A percentile compares a stretch with the other conserved stretches of the same genome.
phyloP scores from a whole-genome alignment of 257 asterid genomes.

The Nicotiana noctiflora region DNA sequence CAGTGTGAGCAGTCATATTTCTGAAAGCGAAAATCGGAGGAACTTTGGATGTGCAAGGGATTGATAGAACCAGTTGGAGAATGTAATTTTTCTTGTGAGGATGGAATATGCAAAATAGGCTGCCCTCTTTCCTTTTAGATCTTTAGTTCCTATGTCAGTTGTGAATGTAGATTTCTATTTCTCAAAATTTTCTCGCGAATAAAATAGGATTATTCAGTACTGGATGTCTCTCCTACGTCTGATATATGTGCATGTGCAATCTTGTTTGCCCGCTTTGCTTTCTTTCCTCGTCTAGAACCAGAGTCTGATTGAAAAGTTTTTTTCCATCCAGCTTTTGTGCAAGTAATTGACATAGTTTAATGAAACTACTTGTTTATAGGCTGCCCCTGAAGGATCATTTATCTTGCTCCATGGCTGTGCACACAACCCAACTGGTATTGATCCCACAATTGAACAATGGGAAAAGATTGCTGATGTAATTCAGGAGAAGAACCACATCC shows the following conservation, averaged over 20 bases:
- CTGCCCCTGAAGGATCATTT: slow-evolving; percentile 91
- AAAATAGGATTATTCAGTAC: not conserved
- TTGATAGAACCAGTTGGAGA: not conserved
- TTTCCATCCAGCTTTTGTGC: not conserved
- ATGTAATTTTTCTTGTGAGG: not conserved
- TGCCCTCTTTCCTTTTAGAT: not conserved
- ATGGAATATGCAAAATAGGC: not conserved
- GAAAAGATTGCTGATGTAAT: slow-evolving; percentile 77
- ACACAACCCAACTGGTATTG: slow-evolving; percentile 98
- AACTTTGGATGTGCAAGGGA: not conserved
- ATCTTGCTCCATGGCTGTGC: slow-evolving; percentile 96
- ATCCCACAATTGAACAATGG: slow-evolving; percentile 93
- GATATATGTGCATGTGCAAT: not conserved
- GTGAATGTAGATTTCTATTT: not conserved
- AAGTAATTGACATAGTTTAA: not conserved
- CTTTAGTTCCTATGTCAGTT: not conserved
- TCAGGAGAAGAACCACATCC: slow-evolving; percentile 85
- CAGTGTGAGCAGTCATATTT: not conserved
- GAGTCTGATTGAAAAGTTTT: not conserved
- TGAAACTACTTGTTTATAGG: slow-evolving; percentile 37
- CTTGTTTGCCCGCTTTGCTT: not conserved
- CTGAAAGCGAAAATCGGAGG: not conserved
- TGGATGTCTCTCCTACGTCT: not conserved
- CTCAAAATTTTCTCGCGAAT: not conserved
- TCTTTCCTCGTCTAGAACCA: not conserved